These are phyloP conservation scores for Cryptosporidium parvum DNA, from an alignment of 169 alveolate genomes.

Conservation along the genomic window DNA sequence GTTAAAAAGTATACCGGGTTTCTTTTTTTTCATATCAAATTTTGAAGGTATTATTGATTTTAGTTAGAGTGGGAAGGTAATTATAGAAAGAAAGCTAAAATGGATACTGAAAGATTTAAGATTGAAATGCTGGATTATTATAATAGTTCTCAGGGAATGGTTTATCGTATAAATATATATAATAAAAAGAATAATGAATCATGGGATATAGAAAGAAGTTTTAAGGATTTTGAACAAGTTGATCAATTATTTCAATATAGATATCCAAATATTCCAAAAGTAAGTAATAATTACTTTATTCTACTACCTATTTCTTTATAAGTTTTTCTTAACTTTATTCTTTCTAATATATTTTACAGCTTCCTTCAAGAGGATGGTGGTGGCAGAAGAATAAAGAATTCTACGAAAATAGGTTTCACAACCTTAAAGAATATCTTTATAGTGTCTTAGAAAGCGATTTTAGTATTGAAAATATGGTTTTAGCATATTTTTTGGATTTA, in stretches of 20 bases:
- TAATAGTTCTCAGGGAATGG: neutral
- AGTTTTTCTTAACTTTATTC: neutral
- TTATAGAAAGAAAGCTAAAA: neutral
- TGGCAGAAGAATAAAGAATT: conserved; percentile 58
- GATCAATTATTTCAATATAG: conserved; percentile 66
- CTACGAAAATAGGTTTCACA: conserved; percentile 30
- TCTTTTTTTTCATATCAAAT: too few species aligned
- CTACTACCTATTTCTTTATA: neutral
- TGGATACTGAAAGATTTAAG: conserved; percentile 61
- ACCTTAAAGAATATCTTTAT: conserved; percentile 23
- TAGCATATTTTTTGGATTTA: conserved; percentile 61
- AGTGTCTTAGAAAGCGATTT: conserved; percentile 47
- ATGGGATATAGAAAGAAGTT: conserved; percentile 69
- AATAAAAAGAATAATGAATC: conserved; percentile 38
- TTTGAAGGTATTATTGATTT: neutral
- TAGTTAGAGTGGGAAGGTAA: too few species aligned
- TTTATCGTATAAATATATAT: conserved; percentile 43
- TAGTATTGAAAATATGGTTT: conserved; percentile 55
- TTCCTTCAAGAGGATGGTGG: conserved; percentile 72
- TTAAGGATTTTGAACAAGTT: conserved; percentile 52
- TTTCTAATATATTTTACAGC: neutral
- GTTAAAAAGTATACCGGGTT: neutral
- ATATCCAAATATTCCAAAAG: conserved; percentile 68
- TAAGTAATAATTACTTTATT: neutral
- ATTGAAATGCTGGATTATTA: conserved; percentile 66